Percentiles rank a stretch among this genome's conserved stretches.
Conservation (phyloP, 1,139 yeast species). For the Protomyces gravidus region DNA sequence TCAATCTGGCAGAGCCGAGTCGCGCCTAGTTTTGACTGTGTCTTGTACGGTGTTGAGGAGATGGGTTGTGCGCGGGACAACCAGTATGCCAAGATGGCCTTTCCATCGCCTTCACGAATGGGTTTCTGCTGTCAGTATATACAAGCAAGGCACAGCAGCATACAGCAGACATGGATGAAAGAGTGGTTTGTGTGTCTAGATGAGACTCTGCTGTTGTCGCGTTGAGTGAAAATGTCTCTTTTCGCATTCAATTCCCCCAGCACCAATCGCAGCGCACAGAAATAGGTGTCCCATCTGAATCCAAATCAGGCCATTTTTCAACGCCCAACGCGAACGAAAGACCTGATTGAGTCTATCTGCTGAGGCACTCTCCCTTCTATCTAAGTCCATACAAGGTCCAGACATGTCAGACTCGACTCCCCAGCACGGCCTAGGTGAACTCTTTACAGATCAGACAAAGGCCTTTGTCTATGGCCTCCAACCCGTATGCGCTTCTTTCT, state of each 20-base stretch:
- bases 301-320: too few relatives aligned
- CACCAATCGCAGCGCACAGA: too few relatives aligned
- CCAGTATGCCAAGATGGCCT: slow-evolving; percentile 47
- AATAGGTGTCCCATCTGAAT: too few relatives aligned
- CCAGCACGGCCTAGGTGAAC: slow-evolving; percentile 13
- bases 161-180: slow-evolving; percentile 23
- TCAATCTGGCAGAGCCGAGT: slow-evolving; percentile 35
- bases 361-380: too few relatives aligned
- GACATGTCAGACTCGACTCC: slow-evolving; percentile 35
- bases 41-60: slow-evolving; percentile 38
- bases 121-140: slow-evolving; percentile 43
- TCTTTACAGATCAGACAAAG: slow-evolving; percentile 33
- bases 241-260: too few relatives aligned
- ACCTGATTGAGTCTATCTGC: too few relatives aligned
- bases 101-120: slow-evolving; percentile 49
- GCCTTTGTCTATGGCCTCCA: slow-evolving; percentile 38
- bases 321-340: too few relatives aligned
- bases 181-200: background rate
- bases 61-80: slow-evolving; percentile 45
- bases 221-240: background rate
- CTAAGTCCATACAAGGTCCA: too few relatives aligned
- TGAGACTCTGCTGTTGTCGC: too few relatives aligned
- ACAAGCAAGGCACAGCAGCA: background rate
- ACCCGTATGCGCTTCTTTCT: slow-evolving; percentile 32
- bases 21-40: slow-evolving; percentile 35